These are phyloP conservation scores for Hibiscus syriacus DNA, from an alignment of 345 rosid genomes.

Conservation along the genomic window DNA sequence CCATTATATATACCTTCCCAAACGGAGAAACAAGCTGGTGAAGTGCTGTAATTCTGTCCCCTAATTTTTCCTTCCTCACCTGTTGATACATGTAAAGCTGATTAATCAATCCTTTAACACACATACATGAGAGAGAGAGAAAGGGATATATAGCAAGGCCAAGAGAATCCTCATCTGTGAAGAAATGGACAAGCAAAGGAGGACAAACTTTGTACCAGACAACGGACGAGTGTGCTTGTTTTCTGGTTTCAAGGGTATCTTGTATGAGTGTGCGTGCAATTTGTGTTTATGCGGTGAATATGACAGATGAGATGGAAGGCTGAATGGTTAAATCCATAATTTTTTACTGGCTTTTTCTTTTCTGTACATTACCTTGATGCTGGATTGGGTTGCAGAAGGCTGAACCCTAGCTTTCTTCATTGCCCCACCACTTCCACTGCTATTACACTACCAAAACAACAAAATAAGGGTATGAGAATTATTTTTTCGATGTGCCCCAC, in stretches of 20 bases:
- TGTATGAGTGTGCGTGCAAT: conserved; percentile 26
- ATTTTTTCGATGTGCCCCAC: too few species aligned
- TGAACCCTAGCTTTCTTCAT: conserved; percentile 87
- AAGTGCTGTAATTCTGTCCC: conserved; percentile 82
- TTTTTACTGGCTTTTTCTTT: not conserved
- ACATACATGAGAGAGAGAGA: too few species aligned
- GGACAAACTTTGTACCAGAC: conserved; percentile 24
- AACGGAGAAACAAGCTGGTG: conserved; percentile 97
- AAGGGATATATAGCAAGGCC: conserved; percentile 1
- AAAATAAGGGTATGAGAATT: too few species aligned
- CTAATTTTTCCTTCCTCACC: conserved; percentile 89
- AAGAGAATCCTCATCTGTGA: conserved; percentile 43
- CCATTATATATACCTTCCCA: conserved; percentile 70
- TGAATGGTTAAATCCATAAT: conserved; percentile 7
- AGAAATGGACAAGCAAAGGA: conserved; percentile 66
- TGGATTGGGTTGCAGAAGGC: conserved; percentile 63
- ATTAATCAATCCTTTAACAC: too few species aligned
- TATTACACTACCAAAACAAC: conserved; percentile 47
- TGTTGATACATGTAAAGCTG: conserved; percentile 6
- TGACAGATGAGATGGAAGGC: conserved; percentile 15
- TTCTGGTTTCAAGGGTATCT: conserved; percentile 26
- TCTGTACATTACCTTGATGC: conserved; percentile 54
- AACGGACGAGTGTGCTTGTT: conserved; percentile 35
- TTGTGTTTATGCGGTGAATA: conserved; percentile 19
- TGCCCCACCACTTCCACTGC: conserved; percentile 68